Evolutionary conservation across 257 asterid species (phyloP).

Genomic region (Apocynum venetum): DNA sequence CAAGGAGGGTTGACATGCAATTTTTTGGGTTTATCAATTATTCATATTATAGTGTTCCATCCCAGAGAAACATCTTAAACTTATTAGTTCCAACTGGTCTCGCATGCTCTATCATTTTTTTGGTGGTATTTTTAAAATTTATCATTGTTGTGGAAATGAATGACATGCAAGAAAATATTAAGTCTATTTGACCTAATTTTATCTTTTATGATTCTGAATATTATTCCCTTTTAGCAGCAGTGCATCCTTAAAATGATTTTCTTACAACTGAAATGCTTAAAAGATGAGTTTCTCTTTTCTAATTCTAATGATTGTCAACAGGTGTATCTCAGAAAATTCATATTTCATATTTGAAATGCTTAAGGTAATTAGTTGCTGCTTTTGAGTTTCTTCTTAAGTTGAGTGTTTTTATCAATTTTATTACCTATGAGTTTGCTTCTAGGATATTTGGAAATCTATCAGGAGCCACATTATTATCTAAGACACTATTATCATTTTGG

Average conservation of each 20-base stretch:
- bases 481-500: constrained; percentile 23
- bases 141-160: not conserved
- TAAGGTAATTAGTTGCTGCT: constrained; percentile 51
- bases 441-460: not conserved
- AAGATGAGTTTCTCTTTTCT: not conserved
- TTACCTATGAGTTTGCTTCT: not conserved
- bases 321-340: constrained; percentile 89
- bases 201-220: constrained; percentile 10
- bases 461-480: not conserved
- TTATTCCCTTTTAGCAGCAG: constrained; percentile 1
- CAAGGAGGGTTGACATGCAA: not conserved
- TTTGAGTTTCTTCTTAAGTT: constrained; percentile 5
- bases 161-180: not conserved
- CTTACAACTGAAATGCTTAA: not conserved
- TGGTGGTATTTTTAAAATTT: not conserved
- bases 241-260: not conserved
- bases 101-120: not conserved
- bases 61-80: not conserved
- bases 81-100: not conserved
- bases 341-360: constrained; percentile 95
- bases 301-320: constrained; percentile 39
- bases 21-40: not conserved
- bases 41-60: not conserved
- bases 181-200: not conserved
- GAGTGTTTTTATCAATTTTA: not conserved